These are phyloP conservation scores for Odonthalia washingtoniensis DNA, from an alignment of 31 red algal genomes.

Conservation along the genomic window DNA sequence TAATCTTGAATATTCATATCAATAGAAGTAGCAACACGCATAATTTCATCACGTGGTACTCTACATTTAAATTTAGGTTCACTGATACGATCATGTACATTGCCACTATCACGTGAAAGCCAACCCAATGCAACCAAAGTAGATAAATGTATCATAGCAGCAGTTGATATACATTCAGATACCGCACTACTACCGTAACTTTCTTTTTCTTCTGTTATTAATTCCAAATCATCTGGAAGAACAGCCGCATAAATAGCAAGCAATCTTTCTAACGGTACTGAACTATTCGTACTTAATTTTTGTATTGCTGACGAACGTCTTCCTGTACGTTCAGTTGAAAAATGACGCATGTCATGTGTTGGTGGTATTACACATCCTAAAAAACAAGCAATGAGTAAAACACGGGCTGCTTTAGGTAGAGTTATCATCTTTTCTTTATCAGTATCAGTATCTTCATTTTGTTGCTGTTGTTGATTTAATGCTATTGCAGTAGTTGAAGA, in stretches of 20 bases:
- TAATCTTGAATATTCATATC: slow-evolving; percentile 34
- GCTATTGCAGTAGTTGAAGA: neutral
- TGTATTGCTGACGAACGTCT: slow-evolving; percentile 14
- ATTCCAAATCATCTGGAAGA: slow-evolving; percentile 22
- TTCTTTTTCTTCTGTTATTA: neutral
- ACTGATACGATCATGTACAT: slow-evolving; percentile 31
- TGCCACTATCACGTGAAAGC: slow-evolving; percentile 38
- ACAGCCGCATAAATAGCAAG: slow-evolving; percentile 53
- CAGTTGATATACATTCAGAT: slow-evolving; percentile 32
- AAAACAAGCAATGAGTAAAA: slow-evolving; percentile 48
- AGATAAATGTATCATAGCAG: slow-evolving; percentile 46
- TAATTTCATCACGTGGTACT: slow-evolving; percentile 32
- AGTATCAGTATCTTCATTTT: neutral
- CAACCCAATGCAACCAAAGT: slow-evolving; percentile 49
- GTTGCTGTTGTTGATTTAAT: neutral
- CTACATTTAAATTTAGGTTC: slow-evolving; percentile 63
- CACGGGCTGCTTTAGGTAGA: slow-evolving; percentile 20
- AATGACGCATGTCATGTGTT: slow-evolving; percentile 54
- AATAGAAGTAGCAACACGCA: slow-evolving; percentile 30
- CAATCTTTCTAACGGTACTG: slow-evolving; percentile 46
- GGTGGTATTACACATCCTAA: slow-evolving; percentile 50
- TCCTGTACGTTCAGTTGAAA: slow-evolving; percentile 39
- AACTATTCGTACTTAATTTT: slow-evolving; percentile 14
- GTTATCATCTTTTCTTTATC: slow-evolving; percentile 11
- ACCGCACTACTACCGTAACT: neutral